These are phyloP conservation scores for Cunninghamia lanceolata DNA, from an alignment of 75 land plant species.

Conservation along the genomic window DNA sequence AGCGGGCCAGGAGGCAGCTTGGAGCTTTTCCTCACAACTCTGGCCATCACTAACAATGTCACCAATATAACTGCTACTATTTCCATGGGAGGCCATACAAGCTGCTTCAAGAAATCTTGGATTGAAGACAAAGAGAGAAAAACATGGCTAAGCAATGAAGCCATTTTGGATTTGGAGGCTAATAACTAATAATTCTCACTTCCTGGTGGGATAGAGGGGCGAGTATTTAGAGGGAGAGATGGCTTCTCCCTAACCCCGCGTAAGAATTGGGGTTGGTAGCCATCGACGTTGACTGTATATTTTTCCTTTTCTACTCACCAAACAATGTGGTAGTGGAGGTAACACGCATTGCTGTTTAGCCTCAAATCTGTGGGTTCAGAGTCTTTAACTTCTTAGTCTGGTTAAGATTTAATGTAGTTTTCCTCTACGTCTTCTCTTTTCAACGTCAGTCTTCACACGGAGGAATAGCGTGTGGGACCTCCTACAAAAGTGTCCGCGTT, in stretches of 20 bases:
- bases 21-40: background rate
- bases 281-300: too few relatives aligned
- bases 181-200: background rate
- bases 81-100: background rate
- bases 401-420: too few relatives aligned
- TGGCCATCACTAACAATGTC: background rate
- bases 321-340: too few relatives aligned
- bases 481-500: too few relatives aligned
- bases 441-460: too few relatives aligned
- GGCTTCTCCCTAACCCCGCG: background rate
- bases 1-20: conserved; percentile 74
- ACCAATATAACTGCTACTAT: background rate
- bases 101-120: background rate
- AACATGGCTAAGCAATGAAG: background rate
- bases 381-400: too few relatives aligned
- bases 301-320: too few relatives aligned
- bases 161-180: background rate
- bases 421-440: too few relatives aligned
- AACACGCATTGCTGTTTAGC: too few relatives aligned
- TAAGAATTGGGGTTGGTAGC: background rate
- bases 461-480: too few relatives aligned
- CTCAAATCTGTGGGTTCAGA: too few relatives aligned
- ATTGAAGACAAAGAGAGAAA: background rate
- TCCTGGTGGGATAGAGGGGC: too few relatives aligned
- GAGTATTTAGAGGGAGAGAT: background rate